Evolutionary conservation across 2,329 filamentous ascomycete species (phyloP).

Genomic region (Tolypocladium sp.): DNA sequence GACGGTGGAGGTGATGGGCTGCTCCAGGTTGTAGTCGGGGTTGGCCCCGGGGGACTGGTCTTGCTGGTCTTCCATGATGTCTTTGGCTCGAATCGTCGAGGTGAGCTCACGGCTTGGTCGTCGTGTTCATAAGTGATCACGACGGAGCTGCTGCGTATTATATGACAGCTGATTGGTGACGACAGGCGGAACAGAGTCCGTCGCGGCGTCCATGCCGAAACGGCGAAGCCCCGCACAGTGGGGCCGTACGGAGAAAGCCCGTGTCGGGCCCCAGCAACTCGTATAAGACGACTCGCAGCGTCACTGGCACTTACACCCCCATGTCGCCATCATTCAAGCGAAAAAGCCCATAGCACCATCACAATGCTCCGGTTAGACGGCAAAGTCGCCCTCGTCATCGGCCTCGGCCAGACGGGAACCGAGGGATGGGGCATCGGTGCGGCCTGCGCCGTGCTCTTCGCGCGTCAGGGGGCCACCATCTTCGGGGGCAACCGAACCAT

Average conservation of each 20-base stretch:
- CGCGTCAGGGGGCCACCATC: neutral
- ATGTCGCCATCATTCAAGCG: neutral
- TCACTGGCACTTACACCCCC: neutral
- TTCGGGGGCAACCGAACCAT: neutral
- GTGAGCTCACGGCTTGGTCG: neutral
- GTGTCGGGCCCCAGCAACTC: neutral
- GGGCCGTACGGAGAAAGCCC: neutral
- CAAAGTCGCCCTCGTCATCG: conserved; percentile 36
- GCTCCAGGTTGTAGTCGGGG: conserved; percentile 52
- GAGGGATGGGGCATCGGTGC: conserved; percentile 42
- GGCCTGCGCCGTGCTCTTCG: conserved; percentile 31
- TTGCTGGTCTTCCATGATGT: neutral
- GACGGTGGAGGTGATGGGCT: conserved; percentile 36
- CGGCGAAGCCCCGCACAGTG: neutral
- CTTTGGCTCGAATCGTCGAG: neutral
- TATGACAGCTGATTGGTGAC: neutral
- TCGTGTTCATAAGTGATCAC: neutral
- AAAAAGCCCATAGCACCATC: no score
- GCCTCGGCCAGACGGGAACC: conserved; percentile 32
- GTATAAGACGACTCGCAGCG: neutral
- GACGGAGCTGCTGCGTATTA: neutral
- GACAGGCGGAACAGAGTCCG: neutral
- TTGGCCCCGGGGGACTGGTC: neutral
- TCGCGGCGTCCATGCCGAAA: neutral
- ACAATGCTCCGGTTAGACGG: conserved; percentile 27